These are phyloP conservation scores for Termitomyces sp. DNA, from an alignment of 768 basidiomycete species.

Conservation along the genomic window DNA sequence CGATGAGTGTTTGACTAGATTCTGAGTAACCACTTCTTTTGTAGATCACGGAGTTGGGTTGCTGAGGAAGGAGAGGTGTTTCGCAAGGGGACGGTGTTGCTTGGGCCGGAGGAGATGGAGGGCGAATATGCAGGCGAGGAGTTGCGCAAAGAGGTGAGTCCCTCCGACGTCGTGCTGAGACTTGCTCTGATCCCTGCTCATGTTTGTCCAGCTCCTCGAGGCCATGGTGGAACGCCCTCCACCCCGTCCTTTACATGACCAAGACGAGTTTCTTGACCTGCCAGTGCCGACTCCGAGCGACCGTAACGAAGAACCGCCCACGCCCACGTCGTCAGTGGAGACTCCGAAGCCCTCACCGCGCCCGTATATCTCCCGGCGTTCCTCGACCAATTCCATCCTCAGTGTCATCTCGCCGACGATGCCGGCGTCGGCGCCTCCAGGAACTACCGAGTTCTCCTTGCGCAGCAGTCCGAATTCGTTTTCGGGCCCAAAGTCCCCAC, in stretches of 20 bases:
- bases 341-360: constrained; percentile 46
- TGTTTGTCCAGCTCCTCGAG: constrained; percentile 65
- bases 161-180: constrained; percentile 1
- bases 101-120: constrained; percentile 85
- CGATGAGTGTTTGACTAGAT: background rate
- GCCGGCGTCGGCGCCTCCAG: constrained; percentile 14
- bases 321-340: constrained; percentile 24
- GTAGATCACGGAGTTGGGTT: constrained; percentile 75
- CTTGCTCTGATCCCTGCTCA: background rate
- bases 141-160: constrained; percentile 68
- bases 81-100: constrained; percentile 78
- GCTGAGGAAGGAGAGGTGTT: constrained; percentile 97
- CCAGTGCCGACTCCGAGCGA: constrained; percentile 14
- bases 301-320: constrained; percentile 11
- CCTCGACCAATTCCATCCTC: constrained; percentile 38
- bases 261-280: constrained; percentile 47
- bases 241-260: constrained; percentile 62
- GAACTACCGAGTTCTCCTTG: constrained; percentile 12
- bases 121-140: constrained; percentile 88
- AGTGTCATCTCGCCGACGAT: constrained; percentile 33
- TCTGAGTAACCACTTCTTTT: background rate
- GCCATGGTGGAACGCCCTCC: constrained; percentile 86
- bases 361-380: constrained; percentile 61
- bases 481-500: constrained; percentile 11
- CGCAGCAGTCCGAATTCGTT: constrained; percentile 7